These are phyloP conservation scores for Limtongozyma cylindracea DNA, from an alignment of 805 yeast genomes.

Conservation along the genomic window DNA sequence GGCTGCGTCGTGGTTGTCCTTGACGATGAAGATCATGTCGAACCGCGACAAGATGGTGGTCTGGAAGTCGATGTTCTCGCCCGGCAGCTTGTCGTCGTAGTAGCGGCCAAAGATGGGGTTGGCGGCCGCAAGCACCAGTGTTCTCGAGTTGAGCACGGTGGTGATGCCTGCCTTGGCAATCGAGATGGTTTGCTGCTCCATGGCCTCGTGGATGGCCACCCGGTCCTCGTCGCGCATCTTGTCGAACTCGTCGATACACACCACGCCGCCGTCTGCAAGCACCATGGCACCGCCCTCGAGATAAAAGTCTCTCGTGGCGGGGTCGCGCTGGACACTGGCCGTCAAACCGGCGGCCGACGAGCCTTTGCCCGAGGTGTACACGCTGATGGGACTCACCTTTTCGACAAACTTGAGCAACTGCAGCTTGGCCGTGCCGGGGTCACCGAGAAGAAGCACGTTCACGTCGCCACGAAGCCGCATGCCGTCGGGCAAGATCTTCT, in stretches of 20 bases:
- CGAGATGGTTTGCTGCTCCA: conserved; percentile 98
- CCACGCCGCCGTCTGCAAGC: conserved; percentile 98
- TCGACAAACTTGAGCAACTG: conserved; percentile 89
- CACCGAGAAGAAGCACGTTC: conserved; percentile 81
- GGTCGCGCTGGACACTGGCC: conserved; percentile 89
- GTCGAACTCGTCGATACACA: conserved; percentile 96
- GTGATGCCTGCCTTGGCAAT: conserved; percentile 99
- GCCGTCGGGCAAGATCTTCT: conserved; percentile 81
- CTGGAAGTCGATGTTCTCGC: conserved; percentile 95
- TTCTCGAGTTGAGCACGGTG: conserved; percentile 85
- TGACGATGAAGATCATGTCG: conserved; percentile 94
- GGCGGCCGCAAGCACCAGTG: conserved; percentile 93
- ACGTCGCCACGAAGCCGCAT: conserved; percentile 95
- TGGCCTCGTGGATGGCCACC: conserved; percentile 97
- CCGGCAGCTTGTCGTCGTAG: conserved; percentile 89
- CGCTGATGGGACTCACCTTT: conserved; percentile 81
- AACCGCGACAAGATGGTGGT: conserved; percentile 91
- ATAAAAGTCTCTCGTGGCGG: conserved; percentile 71
- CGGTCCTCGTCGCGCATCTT: conserved; percentile 98
- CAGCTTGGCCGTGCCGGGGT: conserved; percentile 98
- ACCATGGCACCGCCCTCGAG: conserved; percentile 99
- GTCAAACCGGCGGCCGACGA: conserved; percentile 99
- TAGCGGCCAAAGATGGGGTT: conserved; percentile 94
- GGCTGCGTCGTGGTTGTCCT: conserved; percentile 75
- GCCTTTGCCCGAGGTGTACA: conserved; percentile 96